These are phyloP conservation scores for Oemleria cerasiformis DNA, from an alignment of 306 rosid genomes.

Conservation along the genomic window DNA sequence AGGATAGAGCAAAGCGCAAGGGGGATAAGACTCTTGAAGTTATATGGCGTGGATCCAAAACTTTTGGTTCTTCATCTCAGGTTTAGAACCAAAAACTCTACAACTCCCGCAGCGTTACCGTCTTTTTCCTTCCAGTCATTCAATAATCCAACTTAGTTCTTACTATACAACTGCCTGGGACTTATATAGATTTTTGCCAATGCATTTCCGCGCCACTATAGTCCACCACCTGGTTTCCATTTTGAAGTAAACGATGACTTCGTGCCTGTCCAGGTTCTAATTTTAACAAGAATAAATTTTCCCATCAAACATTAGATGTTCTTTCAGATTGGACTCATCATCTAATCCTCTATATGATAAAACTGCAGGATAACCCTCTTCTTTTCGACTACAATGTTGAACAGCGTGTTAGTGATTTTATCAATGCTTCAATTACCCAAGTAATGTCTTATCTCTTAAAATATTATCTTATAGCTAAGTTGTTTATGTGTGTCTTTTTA, in stretches of 20 bases:
- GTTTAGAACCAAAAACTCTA: slow-evolving; percentile 23
- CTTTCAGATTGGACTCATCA: neutral
- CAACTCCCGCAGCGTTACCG: slow-evolving; percentile 7
- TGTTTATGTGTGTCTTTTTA: neutral
- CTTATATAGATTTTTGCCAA: slow-evolving; percentile 70
- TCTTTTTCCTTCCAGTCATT: neutral
- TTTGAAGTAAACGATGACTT: slow-evolving; percentile 54
- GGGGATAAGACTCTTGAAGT: slow-evolving; percentile 80
- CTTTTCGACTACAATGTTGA: slow-evolving; percentile 63
- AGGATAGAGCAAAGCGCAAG: slow-evolving; percentile 73
- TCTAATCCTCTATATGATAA: slow-evolving; percentile 18
- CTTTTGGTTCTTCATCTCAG: slow-evolving; percentile 85
- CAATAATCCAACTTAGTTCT: neutral
- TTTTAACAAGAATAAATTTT: slow-evolving; percentile 10
- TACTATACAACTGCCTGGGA: slow-evolving; percentile 9
- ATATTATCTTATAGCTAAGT: neutral
- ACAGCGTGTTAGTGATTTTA: slow-evolving; percentile 60
- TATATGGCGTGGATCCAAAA: slow-evolving; percentile 84
- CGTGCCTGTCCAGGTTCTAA: slow-evolving; percentile 62
- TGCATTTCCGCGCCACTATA: slow-evolving; percentile 70
- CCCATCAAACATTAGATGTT: neutral
- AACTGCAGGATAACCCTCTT: slow-evolving; percentile 73
- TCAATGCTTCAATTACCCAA: slow-evolving; percentile 47
- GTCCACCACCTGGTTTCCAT: slow-evolving; percentile 63
- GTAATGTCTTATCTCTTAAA: slow-evolving; percentile 34